Evolutionary conservation across 1,284 basidiomycete genomes (phyloP).

Genomic region (Chiua sp.): DNA sequence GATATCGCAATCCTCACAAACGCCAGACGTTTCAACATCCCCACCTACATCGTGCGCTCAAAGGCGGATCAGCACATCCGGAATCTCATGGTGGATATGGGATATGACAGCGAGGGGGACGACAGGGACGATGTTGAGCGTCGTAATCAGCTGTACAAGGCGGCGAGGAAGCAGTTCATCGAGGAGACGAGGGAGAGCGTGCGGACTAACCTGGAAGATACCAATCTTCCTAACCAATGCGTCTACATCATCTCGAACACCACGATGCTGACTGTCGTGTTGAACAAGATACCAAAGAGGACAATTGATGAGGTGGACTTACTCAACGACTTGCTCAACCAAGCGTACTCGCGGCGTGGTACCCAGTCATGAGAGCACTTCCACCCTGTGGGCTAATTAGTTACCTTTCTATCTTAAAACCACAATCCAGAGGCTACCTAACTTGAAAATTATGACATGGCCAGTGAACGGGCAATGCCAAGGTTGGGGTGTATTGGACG

Average conservation of each 20-base stretch:
- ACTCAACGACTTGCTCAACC: constrained; percentile 17
- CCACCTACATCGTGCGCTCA: constrained; percentile 28
- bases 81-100: constrained; percentile 25
- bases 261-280: constrained; percentile 19
- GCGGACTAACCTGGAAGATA: constrained; percentile 11
- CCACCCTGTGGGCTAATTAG: too few relatives aligned
- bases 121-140: constrained; percentile 16
- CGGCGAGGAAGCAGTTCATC: constrained; percentile 22
- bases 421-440: too few relatives aligned
- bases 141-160: constrained; percentile 19
- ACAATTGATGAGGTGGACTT: constrained; percentile 26
- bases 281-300: constrained; percentile 19
- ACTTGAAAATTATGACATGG: too few relatives aligned
- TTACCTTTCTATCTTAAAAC: too few relatives aligned
- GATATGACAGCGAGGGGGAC: constrained; percentile 21
- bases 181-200: constrained; percentile 22
- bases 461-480: too few relatives aligned
- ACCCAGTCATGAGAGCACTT: too few relatives aligned
- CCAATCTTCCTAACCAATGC: constrained; percentile 21
- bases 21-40: constrained; percentile 20
- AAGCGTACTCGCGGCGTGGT: constrained; percentile 12
- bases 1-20: constrained; percentile 28
- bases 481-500: too few relatives aligned
- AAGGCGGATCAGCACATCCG: constrained; percentile 29
- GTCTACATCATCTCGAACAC: constrained; percentile 27